Base-by-base conservation (phyloP, 495 filamentous ascomycete species). In the Tuber melanosporum region DNA sequence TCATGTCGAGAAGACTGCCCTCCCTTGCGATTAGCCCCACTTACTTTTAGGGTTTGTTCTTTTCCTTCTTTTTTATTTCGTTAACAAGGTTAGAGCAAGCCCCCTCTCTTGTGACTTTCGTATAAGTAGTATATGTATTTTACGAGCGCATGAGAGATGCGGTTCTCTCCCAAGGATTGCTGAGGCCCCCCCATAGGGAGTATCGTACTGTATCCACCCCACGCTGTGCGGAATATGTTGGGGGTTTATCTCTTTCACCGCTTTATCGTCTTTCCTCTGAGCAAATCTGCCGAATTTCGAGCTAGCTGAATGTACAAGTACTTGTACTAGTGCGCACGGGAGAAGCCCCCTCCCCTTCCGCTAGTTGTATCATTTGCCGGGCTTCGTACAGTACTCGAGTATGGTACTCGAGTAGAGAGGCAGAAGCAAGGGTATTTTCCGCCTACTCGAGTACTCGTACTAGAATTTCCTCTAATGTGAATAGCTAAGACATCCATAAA, bases 1-100 rank as follows among this genome's bases (percentile, higher is more conserved):
- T 77, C 78, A 66, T 72, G 70, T 78, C 72, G 74, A 66, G 15
- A 36, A 41, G 72, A 79, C 70, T 74, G 75, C 49, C 78, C 57
- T 66, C 57, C 26, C 5, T 14, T 66, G 57, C 26, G 57, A 66
- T 66, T 66, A 74, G 71, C 73, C 72, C 78, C 78, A 74, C 71
- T 57, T 46, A 71, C 71, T 62, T 62, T n/a, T 62, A 15, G 36
- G 69, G 72, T 74, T 77, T 70, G 71, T 74, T 78, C 72, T 75
- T 10, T 26, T 77, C 32, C 42, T 22, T 45, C 46, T 74, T 77
- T 26, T 74, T 78, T 52, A 7, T 52, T 78, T 72, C 32, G 44
- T n/a, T 6, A n/a, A 43, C 45, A 62, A 17, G 42, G 14, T 32
- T 32, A 32, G 12, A 32, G 57, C 6, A 36, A 36, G 57, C 32